Conservation (phyloP, 768 basidiomycete species). For the Rhizopogon vesiculosus region DNA sequence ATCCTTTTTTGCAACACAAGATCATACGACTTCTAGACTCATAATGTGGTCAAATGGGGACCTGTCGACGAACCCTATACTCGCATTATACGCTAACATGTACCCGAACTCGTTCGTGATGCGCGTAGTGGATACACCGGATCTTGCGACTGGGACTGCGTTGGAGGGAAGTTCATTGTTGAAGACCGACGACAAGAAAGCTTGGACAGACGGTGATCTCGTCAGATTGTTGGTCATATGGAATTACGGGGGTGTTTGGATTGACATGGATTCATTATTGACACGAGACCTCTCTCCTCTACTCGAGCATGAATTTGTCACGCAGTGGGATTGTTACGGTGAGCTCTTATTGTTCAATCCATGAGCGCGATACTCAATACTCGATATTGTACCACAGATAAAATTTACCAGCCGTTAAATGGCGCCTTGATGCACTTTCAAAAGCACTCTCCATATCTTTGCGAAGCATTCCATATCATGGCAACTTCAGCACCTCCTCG, state of each 20-base stretch:
- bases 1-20: slow-evolving; percentile 92
- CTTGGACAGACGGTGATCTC: slow-evolving; percentile 94
- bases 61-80: slow-evolving; percentile 47
- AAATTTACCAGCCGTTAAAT: slow-evolving; percentile 75
- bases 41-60: slow-evolving; percentile 94
- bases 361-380: neutral
- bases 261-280: slow-evolving; percentile 95
- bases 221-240: slow-evolving; percentile 85
- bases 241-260: slow-evolving; percentile 91
- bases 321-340: slow-evolving; percentile 99
- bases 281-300: slow-evolving; percentile 85
- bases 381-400: slow-evolving; percentile 39
- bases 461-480: slow-evolving; percentile 95
- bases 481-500: slow-evolving; percentile 65
- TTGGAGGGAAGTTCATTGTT: slow-evolving; percentile 65
- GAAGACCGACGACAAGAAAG: slow-evolving; percentile 63
- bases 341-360: slow-evolving; percentile 13
- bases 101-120: slow-evolving; percentile 74
- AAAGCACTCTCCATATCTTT: slow-evolving; percentile 89
- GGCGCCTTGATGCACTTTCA: slow-evolving; percentile 95
- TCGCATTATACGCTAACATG: slow-evolving; percentile 51
- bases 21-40: slow-evolving; percentile 54
- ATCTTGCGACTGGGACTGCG: slow-evolving; percentile 70
- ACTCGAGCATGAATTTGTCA: slow-evolving; percentile 93
- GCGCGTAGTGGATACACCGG: slow-evolving; percentile 59